Conservation (phyloP, 2,329 filamentous ascomycete genomes). For the Juglanconis juglandina region DNA sequence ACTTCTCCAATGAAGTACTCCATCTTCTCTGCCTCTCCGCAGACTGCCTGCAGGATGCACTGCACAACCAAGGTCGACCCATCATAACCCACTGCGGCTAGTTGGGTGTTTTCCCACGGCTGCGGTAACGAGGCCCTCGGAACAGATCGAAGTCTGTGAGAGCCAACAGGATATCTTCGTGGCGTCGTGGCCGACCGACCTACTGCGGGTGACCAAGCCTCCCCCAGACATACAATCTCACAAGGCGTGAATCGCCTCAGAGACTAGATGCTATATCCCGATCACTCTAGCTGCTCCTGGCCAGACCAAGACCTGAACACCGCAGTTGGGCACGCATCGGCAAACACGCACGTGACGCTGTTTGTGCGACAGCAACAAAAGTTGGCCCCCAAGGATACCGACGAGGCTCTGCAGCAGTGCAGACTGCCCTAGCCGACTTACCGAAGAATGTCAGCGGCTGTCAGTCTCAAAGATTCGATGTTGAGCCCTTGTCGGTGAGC, state of each 20-base stretch:
- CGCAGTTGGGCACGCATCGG: slow-evolving; percentile 15
- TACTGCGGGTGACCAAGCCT: neutral
- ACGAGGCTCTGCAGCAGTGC: neutral
- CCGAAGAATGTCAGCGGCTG: no score
- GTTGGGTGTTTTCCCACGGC: neutral
- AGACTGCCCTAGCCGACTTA: neutral
- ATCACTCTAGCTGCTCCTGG: slow-evolving; percentile 4
- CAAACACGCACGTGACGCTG: slow-evolving; percentile 14
- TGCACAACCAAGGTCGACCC: neutral
- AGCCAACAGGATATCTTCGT: neutral
- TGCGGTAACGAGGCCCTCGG: slow-evolving; percentile 5
- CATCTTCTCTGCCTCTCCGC: slow-evolving; percentile 8
- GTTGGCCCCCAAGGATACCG: slow-evolving; percentile 2
- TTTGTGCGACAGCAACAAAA: slow-evolving; percentile 1
- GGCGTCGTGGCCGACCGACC: neutral
- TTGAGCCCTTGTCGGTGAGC: no score
- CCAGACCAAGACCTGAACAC: slow-evolving; percentile 9
- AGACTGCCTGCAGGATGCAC: slow-evolving; percentile 9
- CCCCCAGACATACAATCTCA: neutral
- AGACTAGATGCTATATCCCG: slow-evolving; percentile 4
- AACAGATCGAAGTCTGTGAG: neutral
- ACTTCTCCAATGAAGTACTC: slow-evolving; percentile 5
- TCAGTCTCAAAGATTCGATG: no score
- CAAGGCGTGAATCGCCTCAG: slow-evolving; percentile 11
- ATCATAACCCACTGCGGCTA: slow-evolving; percentile 8